Evolutionary conservation across 176 grass and related monocot species (phyloP).

Genomic region (Puya raimondii): DNA sequence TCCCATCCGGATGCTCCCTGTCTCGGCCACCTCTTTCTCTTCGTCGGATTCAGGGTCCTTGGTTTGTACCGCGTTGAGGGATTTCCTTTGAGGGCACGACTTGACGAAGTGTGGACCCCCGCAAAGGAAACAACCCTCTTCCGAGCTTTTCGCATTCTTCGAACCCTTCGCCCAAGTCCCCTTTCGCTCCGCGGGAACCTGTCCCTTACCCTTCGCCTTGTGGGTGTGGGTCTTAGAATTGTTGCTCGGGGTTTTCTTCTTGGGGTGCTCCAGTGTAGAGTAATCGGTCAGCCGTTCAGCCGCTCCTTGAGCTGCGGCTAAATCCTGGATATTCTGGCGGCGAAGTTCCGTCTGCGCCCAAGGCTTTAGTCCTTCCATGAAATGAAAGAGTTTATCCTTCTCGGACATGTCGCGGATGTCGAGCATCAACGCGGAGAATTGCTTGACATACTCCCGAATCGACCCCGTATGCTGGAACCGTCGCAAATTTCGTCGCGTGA

Average conservation of each 20-base stretch:
- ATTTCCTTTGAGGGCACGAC: neutral
- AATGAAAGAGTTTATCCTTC: neutral
- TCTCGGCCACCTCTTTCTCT: neutral
- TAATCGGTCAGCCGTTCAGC: neutral
- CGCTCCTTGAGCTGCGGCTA: neutral
- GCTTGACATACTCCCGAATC: neutral
- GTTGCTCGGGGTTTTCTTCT: no score
- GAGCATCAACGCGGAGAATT: neutral
- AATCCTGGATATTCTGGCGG: neutral
- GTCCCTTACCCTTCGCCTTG: neutral
- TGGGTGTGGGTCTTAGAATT: neutral
- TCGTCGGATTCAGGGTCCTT: neutral
- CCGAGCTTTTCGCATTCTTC: neutral
- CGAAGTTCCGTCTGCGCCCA: neutral
- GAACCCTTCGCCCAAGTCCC: neutral
- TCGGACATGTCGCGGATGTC: neutral
- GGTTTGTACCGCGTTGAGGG: neutral
- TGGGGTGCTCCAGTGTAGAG: neutral
- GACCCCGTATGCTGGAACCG: neutral
- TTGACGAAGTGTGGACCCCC: neutral
- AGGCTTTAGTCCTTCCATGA: neutral
- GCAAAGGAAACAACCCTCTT: neutral
- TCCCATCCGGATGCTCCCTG: neutral
- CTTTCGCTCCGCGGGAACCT: neutral
- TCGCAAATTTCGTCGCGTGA: neutral